Percentiles rank a stretch among this genome's conserved stretches.
These are phyloP conservation scores for Auricularia sp. DNA, from an alignment of 768 basidiomycete species.

Conservation along the genomic window DNA sequence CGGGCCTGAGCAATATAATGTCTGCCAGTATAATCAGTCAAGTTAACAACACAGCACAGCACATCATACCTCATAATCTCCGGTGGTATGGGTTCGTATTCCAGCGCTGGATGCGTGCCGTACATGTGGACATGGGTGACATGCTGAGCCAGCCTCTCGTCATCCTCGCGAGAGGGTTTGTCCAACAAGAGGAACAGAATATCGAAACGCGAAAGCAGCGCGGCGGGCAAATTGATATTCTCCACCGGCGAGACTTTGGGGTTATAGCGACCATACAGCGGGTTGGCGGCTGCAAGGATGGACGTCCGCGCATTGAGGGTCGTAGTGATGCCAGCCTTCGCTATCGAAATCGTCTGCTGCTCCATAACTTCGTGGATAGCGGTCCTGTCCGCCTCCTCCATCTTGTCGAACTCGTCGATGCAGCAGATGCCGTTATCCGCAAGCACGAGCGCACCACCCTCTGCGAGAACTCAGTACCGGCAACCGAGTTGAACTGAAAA, in stretches of 20 bases:
- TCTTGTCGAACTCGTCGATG: conserved; percentile 99
- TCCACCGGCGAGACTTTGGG: conserved; percentile 95
- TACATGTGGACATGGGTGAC: conserved; percentile 98
- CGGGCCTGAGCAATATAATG: conserved; percentile 94
- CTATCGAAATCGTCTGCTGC: conserved; percentile 98
- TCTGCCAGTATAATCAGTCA: conserved; percentile 28
- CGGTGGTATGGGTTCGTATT: conserved; percentile 77
- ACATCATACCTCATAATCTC: conserved; percentile 67
- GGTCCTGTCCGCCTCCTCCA: conserved; percentile 96
- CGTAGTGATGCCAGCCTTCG: conserved; percentile 97
- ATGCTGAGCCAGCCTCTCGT: conserved; percentile 92
- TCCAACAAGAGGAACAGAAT: conserved; percentile 93
- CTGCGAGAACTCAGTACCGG: conserved; percentile 30
- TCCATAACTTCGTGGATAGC: conserved; percentile 99
- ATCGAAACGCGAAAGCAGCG: conserved; percentile 92
- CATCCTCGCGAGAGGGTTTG: conserved; percentile 88
- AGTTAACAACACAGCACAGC: background rate
- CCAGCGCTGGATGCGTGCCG: conserved; percentile 77
- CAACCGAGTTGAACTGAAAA: background rate
- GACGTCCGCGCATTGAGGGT: conserved; percentile 96
- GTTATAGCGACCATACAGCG: conserved; percentile 96
- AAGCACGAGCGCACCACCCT: conserved; percentile 98
- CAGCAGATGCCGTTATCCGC: conserved; percentile 99
- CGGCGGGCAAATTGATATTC: conserved; percentile 98
- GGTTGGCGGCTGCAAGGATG: conserved; percentile 95